These are phyloP conservation scores for Setaria viridis DNA, from an alignment of 202 grass and related monocot genomes.

Conservation along the genomic window DNA sequence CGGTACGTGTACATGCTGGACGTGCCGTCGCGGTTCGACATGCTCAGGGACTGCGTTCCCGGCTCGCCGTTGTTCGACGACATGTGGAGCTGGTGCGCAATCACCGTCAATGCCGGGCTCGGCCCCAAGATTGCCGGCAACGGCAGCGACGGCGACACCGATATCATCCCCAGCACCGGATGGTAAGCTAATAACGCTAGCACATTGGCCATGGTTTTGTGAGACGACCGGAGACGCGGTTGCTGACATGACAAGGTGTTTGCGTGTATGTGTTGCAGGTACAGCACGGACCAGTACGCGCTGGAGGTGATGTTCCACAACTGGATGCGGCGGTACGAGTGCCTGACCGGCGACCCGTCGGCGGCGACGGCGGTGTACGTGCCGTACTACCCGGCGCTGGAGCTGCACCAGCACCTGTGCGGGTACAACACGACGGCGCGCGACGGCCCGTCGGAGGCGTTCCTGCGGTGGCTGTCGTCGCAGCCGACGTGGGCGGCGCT, in stretches of 20 bases:
- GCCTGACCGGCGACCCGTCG: conserved; percentile 46
- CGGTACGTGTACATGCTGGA: conserved; percentile 46
- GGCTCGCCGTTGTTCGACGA: conserved; percentile 38
- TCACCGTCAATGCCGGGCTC: conserved; percentile 50
- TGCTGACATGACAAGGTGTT: neutral
- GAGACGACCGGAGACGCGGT: too few relatives aligned
- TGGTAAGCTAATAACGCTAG: conserved; percentile 34
- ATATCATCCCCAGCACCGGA: conserved; percentile 40
- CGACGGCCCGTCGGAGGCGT: conserved; percentile 14
- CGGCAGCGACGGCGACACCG: conserved; percentile 17
- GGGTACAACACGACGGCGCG: conserved; percentile 28
- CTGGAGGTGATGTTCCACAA: conserved; percentile 75
- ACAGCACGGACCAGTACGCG: conserved; percentile 66
- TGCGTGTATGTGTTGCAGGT: conserved; percentile 35
- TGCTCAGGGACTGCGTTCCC: conserved; percentile 32
- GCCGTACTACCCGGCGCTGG: conserved; percentile 57
- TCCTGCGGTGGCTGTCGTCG: conserved; percentile 52
- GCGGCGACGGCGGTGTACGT: conserved; percentile 56
- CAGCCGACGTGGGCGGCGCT: conserved; percentile 40
- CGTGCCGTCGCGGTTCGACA: conserved; percentile 35
- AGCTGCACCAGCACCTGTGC: conserved; percentile 53
- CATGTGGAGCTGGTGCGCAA: conserved; percentile 35
- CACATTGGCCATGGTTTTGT: neutral
- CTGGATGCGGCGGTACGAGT: conserved; percentile 64
- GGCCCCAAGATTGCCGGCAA: conserved; percentile 37